These are phyloP conservation scores for Boletus eberwhitei DNA, from an alignment of 768 basidiomycete species.

Conservation along the genomic window DNA sequence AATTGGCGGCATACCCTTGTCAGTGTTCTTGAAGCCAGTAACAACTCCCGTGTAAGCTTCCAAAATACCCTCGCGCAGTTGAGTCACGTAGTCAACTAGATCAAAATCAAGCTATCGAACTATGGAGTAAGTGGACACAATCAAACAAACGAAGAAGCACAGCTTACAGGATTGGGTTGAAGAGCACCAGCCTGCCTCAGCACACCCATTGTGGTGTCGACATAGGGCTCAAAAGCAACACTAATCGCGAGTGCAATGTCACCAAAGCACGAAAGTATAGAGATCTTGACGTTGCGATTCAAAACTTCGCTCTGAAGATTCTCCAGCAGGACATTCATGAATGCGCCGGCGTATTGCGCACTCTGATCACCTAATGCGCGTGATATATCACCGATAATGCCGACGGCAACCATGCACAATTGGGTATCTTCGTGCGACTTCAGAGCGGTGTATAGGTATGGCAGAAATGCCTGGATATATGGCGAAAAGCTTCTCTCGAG, in stretches of 20 bases:
- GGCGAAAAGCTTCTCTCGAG: slow-evolving; percentile 76
- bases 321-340: slow-evolving; percentile 91
- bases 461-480: slow-evolving; percentile 83
- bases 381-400: slow-evolving; percentile 94
- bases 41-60: slow-evolving; percentile 97
- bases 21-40: slow-evolving; percentile 82
- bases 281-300: slow-evolving; percentile 93
- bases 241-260: slow-evolving; percentile 95
- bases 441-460: slow-evolving; percentile 84
- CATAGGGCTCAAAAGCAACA: slow-evolving; percentile 79
- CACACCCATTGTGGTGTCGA: slow-evolving; percentile 88
- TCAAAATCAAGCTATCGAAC: slow-evolving; percentile 71
- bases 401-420: slow-evolving; percentile 92
- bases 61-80: slow-evolving; percentile 89
- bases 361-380: slow-evolving; percentile 87
- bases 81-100: slow-evolving; percentile 86
- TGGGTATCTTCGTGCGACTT: slow-evolving; percentile 94
- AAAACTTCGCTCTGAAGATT: slow-evolving; percentile 88
- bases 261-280: slow-evolving; percentile 93
- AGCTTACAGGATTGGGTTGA: slow-evolving; percentile 78
- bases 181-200: slow-evolving; percentile 87
- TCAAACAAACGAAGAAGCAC: background rate
- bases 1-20: slow-evolving; percentile 50
- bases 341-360: slow-evolving; percentile 76
- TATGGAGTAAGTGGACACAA: background rate